Base-by-base conservation (phyloP, 768 basidiomycete species). In the Suillus decipiens region DNA sequence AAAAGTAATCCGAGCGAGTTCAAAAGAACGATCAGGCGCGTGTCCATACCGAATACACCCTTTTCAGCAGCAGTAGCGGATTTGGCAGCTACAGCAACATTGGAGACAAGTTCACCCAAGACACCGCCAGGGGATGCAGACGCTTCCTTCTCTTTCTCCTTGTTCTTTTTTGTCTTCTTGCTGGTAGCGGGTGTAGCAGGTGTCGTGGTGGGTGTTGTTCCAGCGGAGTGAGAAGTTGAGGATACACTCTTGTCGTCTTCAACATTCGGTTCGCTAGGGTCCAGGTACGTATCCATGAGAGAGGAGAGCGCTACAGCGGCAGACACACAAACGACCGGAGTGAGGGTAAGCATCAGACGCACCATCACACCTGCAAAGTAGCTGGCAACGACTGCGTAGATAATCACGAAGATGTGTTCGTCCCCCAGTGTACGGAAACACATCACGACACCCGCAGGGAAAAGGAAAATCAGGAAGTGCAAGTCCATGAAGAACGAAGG, bases 281-380 rank as follows among this genome's bases (percentile, higher is more conserved):
- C 94, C 69, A 99, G 82, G 75, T 94, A 99, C 0, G 89, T 92
- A 67, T 97, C 93, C 62, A 98, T 80, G 12, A 99, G 81, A 8
- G 88, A 84, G 3, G 95, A 96, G 63, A 97, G 79, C 1, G 95
- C 95, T 36, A 99, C 88, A 7, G 97, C 97, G 19, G 94, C 89
- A 19, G 94, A 75, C 63, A 99, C 92, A 72, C 97, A 99, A 51
- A 99, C 97, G 62, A 96, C 92, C 1, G 97, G 97, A 0, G 96
- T 99, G 62, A 99, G 87, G 31, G 97, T 91, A 61, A 99, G 84
- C 94, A 99, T 99, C 64, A 99, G 84, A 62, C 97, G 95, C 66
- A 99, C 97, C 97, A 99, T 99, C 73, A 99, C 96, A 48, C 97
- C 97, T 5, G 97, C 96, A 72, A 99, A 99, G 83, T 99, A 99